A percentile compares a stretch with the other conserved stretches of the same genome.
phyloP scores from a whole-genome alignment of 352 stramenopile genomes.

The Phytophthora aleatoria region DNA sequence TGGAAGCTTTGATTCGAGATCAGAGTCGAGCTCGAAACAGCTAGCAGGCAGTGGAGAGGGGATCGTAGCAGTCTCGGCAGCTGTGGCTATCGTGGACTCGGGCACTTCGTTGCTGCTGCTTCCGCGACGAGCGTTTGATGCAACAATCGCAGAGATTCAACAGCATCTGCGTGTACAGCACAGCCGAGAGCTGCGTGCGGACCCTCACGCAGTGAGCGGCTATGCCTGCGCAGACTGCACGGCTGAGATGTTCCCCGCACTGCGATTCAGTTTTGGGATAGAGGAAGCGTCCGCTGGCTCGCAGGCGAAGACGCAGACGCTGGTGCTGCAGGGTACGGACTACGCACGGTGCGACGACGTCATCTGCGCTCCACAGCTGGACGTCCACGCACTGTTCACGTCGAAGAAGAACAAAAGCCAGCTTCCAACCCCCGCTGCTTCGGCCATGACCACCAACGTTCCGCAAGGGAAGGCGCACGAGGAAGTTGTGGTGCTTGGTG shows the following conservation, averaged over 20 bases:
- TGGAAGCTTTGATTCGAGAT: conserved; percentile 5
- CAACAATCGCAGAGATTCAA: conserved; percentile 42
- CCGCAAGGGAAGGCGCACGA: conserved; percentile 15
- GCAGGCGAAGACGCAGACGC: conserved; percentile 20
- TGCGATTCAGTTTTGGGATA: conserved; percentile 51
- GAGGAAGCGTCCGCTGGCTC: neutral
- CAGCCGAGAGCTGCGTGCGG: conserved; percentile 26
- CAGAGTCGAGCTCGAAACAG: conserved; percentile 10
- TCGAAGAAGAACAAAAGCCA: conserved; percentile 31
- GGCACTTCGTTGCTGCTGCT: conserved; percentile 72
- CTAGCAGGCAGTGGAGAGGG: conserved; percentile 8
- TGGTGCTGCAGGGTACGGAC: conserved; percentile 61
- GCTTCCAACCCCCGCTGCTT: conserved; percentile 6
- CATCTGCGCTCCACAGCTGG: conserved; percentile 58
- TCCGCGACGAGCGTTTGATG: conserved; percentile 45
- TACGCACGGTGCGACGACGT: conserved; percentile 69
- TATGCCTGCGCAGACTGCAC: conserved; percentile 50
- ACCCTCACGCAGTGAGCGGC: conserved; percentile 42
- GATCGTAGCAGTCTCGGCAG: conserved; percentile 24
- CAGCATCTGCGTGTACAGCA: conserved; percentile 37
- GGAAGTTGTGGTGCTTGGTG: conserved; percentile 60
- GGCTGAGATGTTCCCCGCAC: conserved; percentile 55
- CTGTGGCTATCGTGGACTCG: conserved; percentile 64
- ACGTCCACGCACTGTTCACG: conserved; percentile 51
- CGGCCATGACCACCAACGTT: conserved; percentile 17